A percentile compares a stretch with the other conserved stretches of the same genome.
These are phyloP conservation scores for Brassica carinata DNA, from an alignment of 345 rosid species.

Conservation along the genomic window DNA sequence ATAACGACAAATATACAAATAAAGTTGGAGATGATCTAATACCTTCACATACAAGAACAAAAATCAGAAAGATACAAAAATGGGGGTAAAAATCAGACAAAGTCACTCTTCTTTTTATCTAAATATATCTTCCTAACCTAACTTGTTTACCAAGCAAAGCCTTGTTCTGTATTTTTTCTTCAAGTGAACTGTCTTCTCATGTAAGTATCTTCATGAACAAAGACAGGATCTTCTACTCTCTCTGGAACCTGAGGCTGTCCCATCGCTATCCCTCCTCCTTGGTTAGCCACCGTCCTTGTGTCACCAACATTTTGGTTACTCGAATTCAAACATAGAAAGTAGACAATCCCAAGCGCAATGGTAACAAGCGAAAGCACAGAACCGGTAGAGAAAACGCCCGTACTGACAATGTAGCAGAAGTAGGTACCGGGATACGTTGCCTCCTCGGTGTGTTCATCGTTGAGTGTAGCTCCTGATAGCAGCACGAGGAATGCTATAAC, in stretches of 20 bases:
- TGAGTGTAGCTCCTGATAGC: slow-evolving; percentile 80
- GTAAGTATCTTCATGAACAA: slow-evolving; percentile 79
- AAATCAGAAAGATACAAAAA: slow-evolving; percentile 1
- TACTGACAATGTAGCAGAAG: slow-evolving; percentile 79
- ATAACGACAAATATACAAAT: not conserved
- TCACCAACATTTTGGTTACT: slow-evolving; percentile 42
- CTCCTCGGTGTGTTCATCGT: slow-evolving; percentile 61
- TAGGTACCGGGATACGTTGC: slow-evolving; percentile 47
- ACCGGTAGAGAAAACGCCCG: slow-evolving; percentile 83
- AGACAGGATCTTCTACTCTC: slow-evolving; percentile 62
- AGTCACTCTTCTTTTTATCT: not conserved
- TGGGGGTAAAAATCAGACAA: not conserved
- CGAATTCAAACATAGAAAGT: slow-evolving; percentile 56
- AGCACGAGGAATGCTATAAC: slow-evolving; percentile 71
- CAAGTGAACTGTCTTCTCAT: slow-evolving; percentile 73
- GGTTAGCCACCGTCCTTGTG: slow-evolving; percentile 39
- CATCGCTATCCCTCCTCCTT: slow-evolving; percentile 61
- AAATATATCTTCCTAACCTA: slow-evolving; percentile 22
- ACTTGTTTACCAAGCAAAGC: not conserved
- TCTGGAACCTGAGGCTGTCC: slow-evolving; percentile 75
- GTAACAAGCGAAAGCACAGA: slow-evolving; percentile 63
- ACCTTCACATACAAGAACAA: not conserved
- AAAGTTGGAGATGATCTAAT: not conserved
- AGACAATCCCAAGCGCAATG: slow-evolving; percentile 63
- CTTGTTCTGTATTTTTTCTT: not conserved